Evolutionary conservation across 106 monocot species (phyloP).

Genomic region (Platanthera zijinensis): DNA sequence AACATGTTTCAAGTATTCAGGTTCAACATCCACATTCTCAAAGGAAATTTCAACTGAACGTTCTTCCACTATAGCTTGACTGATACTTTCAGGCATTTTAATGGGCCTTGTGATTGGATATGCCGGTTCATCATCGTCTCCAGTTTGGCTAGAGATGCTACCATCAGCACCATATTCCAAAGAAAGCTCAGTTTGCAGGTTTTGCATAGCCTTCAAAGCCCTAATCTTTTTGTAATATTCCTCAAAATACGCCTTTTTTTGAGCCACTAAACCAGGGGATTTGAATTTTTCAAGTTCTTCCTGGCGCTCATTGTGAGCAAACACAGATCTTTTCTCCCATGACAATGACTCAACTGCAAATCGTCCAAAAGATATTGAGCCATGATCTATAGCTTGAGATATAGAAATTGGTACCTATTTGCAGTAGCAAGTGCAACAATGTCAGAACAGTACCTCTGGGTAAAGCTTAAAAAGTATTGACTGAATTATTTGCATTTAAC

Average conservation of each 20-base stretch:
- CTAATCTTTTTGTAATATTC: slow-evolving; percentile 73
- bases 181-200: slow-evolving; percentile 53
- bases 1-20: background rate
- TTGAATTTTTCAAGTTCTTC: slow-evolving; percentile 83
- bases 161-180: slow-evolving; percentile 55
- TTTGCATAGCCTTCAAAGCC: slow-evolving; percentile 47
- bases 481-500: background rate
- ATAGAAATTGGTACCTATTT: slow-evolving; percentile 30
- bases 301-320: slow-evolving; percentile 52
- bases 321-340: slow-evolving; percentile 87
- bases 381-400: slow-evolving; percentile 82
- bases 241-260: slow-evolving; percentile 95
- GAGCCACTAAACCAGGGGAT: slow-evolving; percentile 72
- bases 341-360: slow-evolving; percentile 66
- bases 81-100: slow-evolving; percentile 13
- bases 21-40: background rate
- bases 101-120: background rate
- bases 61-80: slow-evolving; percentile 8
- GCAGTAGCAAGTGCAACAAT: slow-evolving; percentile 3
- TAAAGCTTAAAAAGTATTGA: background rate
- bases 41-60: background rate
- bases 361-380: slow-evolving; percentile 86
- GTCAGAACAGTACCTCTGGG: background rate
- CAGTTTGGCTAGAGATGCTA: slow-evolving; percentile 46
- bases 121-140: slow-evolving; percentile 37